These are phyloP conservation scores for Infundibulicybe gibba DNA, from an alignment of 768 basidiomycete species.

Conservation along the genomic window DNA sequence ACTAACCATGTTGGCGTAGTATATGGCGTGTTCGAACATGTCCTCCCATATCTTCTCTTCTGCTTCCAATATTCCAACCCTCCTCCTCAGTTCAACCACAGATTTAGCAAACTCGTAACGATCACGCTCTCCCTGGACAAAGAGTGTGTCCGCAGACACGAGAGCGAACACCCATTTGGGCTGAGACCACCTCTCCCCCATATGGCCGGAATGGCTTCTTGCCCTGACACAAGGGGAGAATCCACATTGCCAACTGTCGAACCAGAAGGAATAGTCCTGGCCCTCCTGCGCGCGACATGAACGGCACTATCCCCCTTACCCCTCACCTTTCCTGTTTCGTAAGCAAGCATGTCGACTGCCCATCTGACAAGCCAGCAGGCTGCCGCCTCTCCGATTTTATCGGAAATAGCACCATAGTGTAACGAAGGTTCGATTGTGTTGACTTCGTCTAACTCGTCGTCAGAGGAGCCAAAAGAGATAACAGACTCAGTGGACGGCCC, in stretches of 20 bases:
- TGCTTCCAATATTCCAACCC: conserved; percentile 43
- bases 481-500: conserved; percentile 2
- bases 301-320: conserved; percentile 9
- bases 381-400: conserved; percentile 90
- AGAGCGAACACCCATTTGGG: conserved; percentile 70
- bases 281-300: conserved; percentile 12
- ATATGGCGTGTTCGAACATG: conserved; percentile 75
- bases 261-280: conserved; percentile 13
- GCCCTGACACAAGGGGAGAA: conserved; percentile 7
- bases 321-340: conserved; percentile 44
- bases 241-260: conserved; percentile 4
- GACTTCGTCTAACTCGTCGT: conserved; percentile 18
- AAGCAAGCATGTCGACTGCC: conserved; percentile 73
- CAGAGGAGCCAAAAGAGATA: conserved; percentile 9
- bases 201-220: conserved; percentile 42
- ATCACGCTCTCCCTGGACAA: conserved; percentile 73
- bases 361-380: conserved; percentile 86
- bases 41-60: conserved; percentile 71
- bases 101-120: conserved; percentile 76
- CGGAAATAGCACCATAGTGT: conserved; percentile 83
- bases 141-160: conserved; percentile 75
- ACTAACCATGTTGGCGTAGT: conserved; percentile 84
- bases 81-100: conserved; percentile 71
- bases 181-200: conserved; percentile 75
- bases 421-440: conserved; percentile 35